Conservation (phyloP, 257 asterid genomes). For the Nicotiana attenuata region DNA sequence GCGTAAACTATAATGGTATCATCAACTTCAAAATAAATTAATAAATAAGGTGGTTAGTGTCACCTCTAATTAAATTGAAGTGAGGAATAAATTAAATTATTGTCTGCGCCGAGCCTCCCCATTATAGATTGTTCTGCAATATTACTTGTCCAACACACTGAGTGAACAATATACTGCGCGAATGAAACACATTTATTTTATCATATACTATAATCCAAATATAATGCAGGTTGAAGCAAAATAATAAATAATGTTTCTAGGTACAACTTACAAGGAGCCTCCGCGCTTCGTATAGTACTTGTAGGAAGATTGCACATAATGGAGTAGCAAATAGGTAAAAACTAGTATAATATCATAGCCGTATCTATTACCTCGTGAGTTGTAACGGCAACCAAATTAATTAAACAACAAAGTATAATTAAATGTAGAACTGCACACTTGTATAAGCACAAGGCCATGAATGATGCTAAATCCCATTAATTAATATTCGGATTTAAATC, state of each 20-base stretch:
- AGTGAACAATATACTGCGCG: not conserved
- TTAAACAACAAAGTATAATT: not conserved
- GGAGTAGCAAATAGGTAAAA: not conserved
- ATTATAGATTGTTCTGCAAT: not conserved
- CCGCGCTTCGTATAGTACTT: not conserved
- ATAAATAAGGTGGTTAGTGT: not conserved
- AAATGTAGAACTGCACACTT: not conserved
- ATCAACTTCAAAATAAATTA: not conserved
- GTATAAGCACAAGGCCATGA: not conserved
- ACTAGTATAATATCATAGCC: not conserved
- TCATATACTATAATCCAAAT: not conserved
- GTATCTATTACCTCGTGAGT: slow-evolving; percentile 4
- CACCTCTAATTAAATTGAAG: not conserved
- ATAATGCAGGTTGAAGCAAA: no score
- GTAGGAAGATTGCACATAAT: not conserved
- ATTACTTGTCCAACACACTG: not conserved
- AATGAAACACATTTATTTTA: not conserved
- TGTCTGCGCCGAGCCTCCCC: not conserved
- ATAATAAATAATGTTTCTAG: not conserved
- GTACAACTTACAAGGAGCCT: not conserved
- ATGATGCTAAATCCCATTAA: not conserved
- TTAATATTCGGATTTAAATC: not conserved
- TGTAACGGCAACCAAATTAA: not conserved
- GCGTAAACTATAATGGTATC: not conserved
- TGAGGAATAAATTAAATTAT: not conserved